phyloP scores from a whole-genome alignment of 2,329 filamentous ascomycete species.

The Tolypocladium amazonense region DNA sequence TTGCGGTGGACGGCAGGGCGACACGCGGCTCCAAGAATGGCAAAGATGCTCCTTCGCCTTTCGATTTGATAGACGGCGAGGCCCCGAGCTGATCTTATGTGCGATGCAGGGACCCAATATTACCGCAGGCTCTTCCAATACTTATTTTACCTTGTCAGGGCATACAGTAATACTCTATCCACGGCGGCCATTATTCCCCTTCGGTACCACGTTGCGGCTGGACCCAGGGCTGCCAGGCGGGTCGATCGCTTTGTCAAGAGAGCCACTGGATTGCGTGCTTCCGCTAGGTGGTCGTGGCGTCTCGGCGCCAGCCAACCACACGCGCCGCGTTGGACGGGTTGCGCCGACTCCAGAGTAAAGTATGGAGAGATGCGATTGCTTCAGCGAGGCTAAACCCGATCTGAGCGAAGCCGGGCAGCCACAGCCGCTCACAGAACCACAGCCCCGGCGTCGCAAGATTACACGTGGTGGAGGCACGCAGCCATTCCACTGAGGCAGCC shows the following conservation, averaged over 20 bases:
- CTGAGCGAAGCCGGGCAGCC: neutral
- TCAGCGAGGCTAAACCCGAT: neutral
- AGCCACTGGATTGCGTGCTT: constrained; percentile 17
- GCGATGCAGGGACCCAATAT: neutral
- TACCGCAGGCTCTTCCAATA: neutral
- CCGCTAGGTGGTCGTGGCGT: constrained; percentile 21
- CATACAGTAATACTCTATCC: neutral
- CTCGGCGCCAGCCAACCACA: neutral
- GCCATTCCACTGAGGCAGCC: neutral
- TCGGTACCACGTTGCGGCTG: neutral
- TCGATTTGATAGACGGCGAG: neutral
- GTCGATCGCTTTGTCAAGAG: constrained; percentile 9
- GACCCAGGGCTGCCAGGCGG: neutral
- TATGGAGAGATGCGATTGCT: neutral
- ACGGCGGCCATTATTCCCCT: neutral
- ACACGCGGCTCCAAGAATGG: neutral
- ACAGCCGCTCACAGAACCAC: neutral
- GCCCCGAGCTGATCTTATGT: neutral
- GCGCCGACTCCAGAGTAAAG: neutral
- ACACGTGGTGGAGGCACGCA: neutral
- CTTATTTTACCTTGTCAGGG: neutral
- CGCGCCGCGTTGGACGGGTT: neutral
- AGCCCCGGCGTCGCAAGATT: neutral
- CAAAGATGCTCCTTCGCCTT: neutral
- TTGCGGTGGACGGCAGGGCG: neutral